These are phyloP conservation scores for Lenwebbia sp. DNA, from an alignment of 345 rosid species.

Conservation along the genomic window DNA sequence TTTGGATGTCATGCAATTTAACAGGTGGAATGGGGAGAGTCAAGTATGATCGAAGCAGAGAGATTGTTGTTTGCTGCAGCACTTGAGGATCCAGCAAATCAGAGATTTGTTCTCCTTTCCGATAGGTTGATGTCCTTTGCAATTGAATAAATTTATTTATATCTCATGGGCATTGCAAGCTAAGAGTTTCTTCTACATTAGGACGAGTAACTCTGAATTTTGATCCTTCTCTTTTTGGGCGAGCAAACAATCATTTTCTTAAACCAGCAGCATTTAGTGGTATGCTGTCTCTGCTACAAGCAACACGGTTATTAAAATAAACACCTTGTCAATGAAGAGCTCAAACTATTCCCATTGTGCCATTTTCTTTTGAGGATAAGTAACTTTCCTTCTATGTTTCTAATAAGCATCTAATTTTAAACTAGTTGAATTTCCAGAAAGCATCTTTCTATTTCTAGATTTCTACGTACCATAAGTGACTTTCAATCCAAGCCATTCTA, in stretches of 20 bases:
- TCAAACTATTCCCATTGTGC: not conserved
- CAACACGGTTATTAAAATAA: not conserved
- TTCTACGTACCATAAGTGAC: not conserved
- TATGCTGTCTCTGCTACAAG: not conserved
- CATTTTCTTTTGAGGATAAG: not conserved
- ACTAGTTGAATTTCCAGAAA: not conserved
- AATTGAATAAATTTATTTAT: not conserved
- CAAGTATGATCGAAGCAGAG: constrained; percentile 88
- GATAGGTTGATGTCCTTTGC: constrained; percentile 47
- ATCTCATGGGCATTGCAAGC: not conserved
- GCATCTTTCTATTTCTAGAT: not conserved
- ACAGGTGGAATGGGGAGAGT: constrained; percentile 85
- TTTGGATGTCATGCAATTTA: not conserved
- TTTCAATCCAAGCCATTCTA: not conserved
- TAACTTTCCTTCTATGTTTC: not conserved
- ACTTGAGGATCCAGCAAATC: constrained; percentile 70
- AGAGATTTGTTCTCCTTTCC: constrained; percentile 83
- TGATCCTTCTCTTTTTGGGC: not conserved
- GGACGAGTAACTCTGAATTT: not conserved
- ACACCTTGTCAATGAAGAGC: not conserved
- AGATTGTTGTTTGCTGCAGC: constrained; percentile 67
- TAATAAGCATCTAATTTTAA: not conserved
- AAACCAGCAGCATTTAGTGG: not conserved
- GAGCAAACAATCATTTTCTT: not conserved
- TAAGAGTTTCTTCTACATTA: not conserved